These are phyloP conservation scores for Davidsoniella eucalypti DNA, from an alignment of 2,329 filamentous ascomycete species.

Conservation along the genomic window DNA sequence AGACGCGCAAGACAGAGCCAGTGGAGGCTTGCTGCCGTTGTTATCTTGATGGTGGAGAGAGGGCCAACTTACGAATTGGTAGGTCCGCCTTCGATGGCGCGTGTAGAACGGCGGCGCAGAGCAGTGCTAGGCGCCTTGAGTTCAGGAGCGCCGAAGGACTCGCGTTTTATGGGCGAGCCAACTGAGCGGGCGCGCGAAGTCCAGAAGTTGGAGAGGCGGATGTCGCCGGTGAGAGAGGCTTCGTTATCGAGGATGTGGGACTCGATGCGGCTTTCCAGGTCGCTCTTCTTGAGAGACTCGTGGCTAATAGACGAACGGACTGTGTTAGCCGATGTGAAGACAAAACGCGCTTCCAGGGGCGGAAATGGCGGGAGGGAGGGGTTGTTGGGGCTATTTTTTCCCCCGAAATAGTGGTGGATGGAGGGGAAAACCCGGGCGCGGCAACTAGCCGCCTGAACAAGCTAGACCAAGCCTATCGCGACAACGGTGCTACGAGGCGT, in stretches of 20 bases:
- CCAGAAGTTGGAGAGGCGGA: constrained; percentile 61
- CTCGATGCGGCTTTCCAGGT: constrained; percentile 62
- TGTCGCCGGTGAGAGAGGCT: constrained; percentile 44
- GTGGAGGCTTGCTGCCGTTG: not conserved
- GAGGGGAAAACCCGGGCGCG: not conserved
- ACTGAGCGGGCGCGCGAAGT: constrained; percentile 42
- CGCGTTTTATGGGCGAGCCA: constrained; percentile 45
- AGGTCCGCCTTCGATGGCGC: constrained; percentile 27
- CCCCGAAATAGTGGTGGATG: not conserved
- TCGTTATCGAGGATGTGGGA: constrained; percentile 55
- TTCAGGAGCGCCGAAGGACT: constrained; percentile 24
- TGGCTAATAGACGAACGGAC: constrained; percentile 30
- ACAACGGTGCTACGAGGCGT: too few relatives aligned
- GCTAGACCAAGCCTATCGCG: too few relatives aligned
- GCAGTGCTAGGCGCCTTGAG: constrained; percentile 22
- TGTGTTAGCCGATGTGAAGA: constrained; percentile 7
- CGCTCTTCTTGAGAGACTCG: constrained; percentile 57
- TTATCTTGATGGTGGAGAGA: not conserved
- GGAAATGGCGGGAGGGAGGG: not conserved
- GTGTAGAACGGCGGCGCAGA: constrained; percentile 28
- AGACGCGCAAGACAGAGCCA: not conserved
- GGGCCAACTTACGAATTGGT: constrained; percentile 21
- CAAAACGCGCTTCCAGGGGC: not conserved
- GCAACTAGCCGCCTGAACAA: too few relatives aligned
- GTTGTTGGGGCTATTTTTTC: not conserved